Conservation (phyloP, 2,329 filamentous ascomycete genomes). For the Thermoascus crustaceus region DNA sequence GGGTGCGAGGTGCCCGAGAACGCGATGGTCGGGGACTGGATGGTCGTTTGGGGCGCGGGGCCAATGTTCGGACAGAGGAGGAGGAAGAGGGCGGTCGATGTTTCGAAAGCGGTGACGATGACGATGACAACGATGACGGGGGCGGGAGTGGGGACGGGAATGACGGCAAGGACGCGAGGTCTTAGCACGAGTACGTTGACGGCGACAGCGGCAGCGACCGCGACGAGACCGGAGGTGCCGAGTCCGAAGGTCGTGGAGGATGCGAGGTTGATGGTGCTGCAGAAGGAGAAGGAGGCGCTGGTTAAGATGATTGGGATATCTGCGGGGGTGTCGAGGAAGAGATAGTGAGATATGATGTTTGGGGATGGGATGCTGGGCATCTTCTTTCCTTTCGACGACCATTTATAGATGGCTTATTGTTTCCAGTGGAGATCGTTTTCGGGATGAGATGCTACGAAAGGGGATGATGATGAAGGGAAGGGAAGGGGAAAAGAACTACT, state of each 20-base stretch:
- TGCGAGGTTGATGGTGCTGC: constrained; percentile 54
- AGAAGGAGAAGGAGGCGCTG: constrained; percentile 60
- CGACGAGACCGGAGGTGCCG: constrained; percentile 14
- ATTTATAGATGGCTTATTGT: too few species aligned
- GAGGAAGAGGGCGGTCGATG: constrained; percentile 26
- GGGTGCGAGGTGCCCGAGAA: constrained; percentile 52
- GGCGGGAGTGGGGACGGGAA: constrained; percentile 12
- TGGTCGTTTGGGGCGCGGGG: constrained; percentile 61
- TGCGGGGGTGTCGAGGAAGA: constrained; percentile 20
- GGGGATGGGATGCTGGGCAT: too few species aligned
- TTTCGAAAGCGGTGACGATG: too few species aligned
- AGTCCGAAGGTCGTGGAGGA: constrained; percentile 57
- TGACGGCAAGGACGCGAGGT: too few species aligned
- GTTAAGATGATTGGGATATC: constrained; percentile 50
- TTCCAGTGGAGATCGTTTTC: too few species aligned
- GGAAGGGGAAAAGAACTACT: too few species aligned
- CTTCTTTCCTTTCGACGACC: too few species aligned
- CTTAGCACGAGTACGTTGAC: constrained; percentile 1
- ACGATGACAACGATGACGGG: constrained; percentile 5
- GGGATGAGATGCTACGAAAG: too few species aligned
- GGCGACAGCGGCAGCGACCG: not conserved
- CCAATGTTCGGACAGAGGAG: constrained; percentile 26
- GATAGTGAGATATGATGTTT: constrained; percentile 10
- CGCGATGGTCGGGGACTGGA: constrained; percentile 55
- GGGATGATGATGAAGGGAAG: not conserved